Evolutionary conservation across 306 rosid species (phyloP).

Genomic region (Psophocarpus tetragonolobus): DNA sequence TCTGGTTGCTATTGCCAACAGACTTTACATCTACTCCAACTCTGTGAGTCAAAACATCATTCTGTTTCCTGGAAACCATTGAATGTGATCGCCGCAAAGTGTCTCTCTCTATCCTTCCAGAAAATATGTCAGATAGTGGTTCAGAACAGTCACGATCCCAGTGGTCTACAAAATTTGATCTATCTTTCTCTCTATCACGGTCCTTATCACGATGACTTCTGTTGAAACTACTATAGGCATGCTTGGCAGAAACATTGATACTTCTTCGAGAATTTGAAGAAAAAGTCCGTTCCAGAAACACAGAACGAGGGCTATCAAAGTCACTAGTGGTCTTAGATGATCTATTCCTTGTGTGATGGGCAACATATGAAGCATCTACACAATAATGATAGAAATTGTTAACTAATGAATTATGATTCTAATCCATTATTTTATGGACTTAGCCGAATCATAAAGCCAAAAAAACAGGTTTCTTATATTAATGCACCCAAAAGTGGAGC

Average conservation of each 20-base stretch:
- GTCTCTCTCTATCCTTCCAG: conserved; percentile 80
- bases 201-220: conserved; percentile 95
- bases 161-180: conserved; percentile 59
- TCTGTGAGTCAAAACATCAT: conserved; percentile 58
- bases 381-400: conserved; percentile 22
- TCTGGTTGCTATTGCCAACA: conserved; percentile 50
- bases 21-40: conserved; percentile 55
- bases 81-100: conserved; percentile 80
- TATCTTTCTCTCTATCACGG: conserved; percentile 93
- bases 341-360: conserved; percentile 66
- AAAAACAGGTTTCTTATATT: neutral
- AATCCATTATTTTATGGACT: neutral
- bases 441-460: neutral
- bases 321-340: conserved; percentile 62
- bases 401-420: neutral
- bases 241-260: conserved; percentile 87
- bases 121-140: conserved; percentile 60
- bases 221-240: conserved; percentile 93
- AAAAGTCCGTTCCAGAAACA: conserved; percentile 77
- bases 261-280: conserved; percentile 80
- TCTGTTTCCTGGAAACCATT: conserved; percentile 76
- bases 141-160: conserved; percentile 84
- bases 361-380: conserved; percentile 62
- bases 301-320: conserved; percentile 74
- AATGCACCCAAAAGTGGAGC: neutral